A percentile compares a stretch with the other conserved stretches of the same genome.
These are phyloP conservation scores for Mrakia hoshinonis DNA, from an alignment of 768 basidiomycete genomes.

Conservation along the genomic window DNA sequence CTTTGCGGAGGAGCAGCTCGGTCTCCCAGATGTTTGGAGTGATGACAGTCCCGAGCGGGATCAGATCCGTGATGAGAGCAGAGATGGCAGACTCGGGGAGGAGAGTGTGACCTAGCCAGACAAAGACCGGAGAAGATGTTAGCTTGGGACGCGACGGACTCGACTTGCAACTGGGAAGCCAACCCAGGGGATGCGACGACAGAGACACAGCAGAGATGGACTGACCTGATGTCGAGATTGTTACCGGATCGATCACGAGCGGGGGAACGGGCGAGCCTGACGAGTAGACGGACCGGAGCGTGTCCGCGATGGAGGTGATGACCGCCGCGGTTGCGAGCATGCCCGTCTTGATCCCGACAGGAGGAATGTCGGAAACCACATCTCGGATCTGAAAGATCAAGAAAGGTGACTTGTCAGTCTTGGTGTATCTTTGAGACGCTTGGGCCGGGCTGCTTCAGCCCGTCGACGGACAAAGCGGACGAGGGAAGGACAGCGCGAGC, in stretches of 20 bases:
- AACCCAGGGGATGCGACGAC: no score
- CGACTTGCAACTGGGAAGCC: no score
- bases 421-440: no score
- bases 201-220: no score
- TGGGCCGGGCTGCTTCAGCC: no score
- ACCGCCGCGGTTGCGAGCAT: slow-evolving; percentile 66
- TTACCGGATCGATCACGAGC: slow-evolving; percentile 80
- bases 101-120: slow-evolving; percentile 52
- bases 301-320: slow-evolving; percentile 48
- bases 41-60: slow-evolving; percentile 62
- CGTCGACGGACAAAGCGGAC: no score
- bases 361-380: slow-evolving; percentile 61
- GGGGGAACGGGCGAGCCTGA: slow-evolving; percentile 36
- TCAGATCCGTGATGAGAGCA: slow-evolving; percentile 53
- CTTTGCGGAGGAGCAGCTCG: slow-evolving; percentile 53
- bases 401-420: no score
- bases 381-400: slow-evolving; percentile 51
- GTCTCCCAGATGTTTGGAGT: slow-evolving; percentile 83
- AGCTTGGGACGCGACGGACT: no score
- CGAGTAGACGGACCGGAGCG: slow-evolving; percentile 47
- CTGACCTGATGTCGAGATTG: slow-evolving; percentile 68
- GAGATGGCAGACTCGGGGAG: slow-evolving; percentile 59
- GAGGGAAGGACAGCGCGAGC: background rate
- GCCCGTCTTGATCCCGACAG: slow-evolving; percentile 74
- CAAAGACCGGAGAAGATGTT: no score